Conservation (phyloP, 2,329 filamentous ascomycete species). For the Triangularia setosa region DNA sequence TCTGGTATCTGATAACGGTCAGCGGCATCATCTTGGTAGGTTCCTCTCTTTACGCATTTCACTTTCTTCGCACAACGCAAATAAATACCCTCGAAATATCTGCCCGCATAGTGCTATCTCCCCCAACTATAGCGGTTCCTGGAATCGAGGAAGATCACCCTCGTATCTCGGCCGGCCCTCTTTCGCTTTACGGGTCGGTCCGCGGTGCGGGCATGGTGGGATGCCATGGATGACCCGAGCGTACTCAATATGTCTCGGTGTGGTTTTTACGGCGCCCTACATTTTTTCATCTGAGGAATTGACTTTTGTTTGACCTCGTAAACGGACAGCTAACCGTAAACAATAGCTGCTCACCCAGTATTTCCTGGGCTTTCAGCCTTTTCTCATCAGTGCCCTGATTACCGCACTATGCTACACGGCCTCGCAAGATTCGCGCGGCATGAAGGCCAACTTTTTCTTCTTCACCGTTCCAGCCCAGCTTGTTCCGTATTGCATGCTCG, state of each 20-base stretch:
- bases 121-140: slow-evolving; percentile 76
- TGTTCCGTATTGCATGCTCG: slow-evolving; percentile 75
- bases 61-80: slow-evolving; percentile 14
- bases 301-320: slow-evolving; percentile 1
- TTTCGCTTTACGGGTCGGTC: slow-evolving; percentile 63
- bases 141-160: slow-evolving; percentile 78
- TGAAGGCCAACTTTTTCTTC: slow-evolving; percentile 74
- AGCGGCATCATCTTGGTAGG: slow-evolving; percentile 73
- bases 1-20: slow-evolving; percentile 76
- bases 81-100: slow-evolving; percentile 52
- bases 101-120: slow-evolving; percentile 66
- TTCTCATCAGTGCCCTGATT: slow-evolving; percentile 63
- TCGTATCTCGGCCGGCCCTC: slow-evolving; percentile 58
- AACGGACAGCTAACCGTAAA: slow-evolving; percentile 20
- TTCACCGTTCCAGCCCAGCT: slow-evolving; percentile 78
- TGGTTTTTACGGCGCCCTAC: slow-evolving; percentile 61
- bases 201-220: slow-evolving; percentile 72
- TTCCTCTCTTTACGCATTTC: slow-evolving; percentile 27
- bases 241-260: slow-evolving; percentile 52
- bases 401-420: slow-evolving; percentile 81
- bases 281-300: slow-evolving; percentile 35
- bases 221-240: slow-evolving; percentile 67
- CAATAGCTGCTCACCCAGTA: slow-evolving; percentile 47
- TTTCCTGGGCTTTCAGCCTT: slow-evolving; percentile 45
- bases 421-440: slow-evolving; percentile 77